phyloP scores from a whole-genome alignment of 1,139 yeast species.

The Wickerhamiella infanticola region DNA sequence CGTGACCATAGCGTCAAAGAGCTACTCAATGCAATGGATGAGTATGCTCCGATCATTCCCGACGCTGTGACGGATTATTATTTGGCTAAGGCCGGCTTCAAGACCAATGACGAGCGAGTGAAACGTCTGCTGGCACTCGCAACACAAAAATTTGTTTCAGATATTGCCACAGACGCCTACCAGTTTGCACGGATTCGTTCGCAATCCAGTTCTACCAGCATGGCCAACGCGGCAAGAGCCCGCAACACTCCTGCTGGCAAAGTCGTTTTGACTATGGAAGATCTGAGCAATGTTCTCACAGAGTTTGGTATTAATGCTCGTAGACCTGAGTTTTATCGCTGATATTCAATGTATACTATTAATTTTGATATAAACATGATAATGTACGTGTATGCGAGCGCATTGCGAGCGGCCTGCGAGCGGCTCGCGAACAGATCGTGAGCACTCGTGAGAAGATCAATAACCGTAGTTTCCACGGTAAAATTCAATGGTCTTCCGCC shows the following conservation, averaged over 20 bases:
- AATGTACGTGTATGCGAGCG: too few relatives aligned
- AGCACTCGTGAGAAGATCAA: too few relatives aligned
- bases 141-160: conserved; percentile 87
- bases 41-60: conserved; percentile 90
- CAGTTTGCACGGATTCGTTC: conserved; percentile 87
- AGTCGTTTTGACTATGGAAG: conserved; percentile 76
- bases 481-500: too few relatives aligned
- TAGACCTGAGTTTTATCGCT: conserved; percentile 87
- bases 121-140: conserved; percentile 83
- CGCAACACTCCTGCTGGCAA: conserved; percentile 27
- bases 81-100: conserved; percentile 76
- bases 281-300: conserved; percentile 67
- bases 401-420: too few relatives aligned
- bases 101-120: conserved; percentile 61
- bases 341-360: conserved; percentile 7
- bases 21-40: conserved; percentile 77
- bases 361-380: too few relatives aligned
- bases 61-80: conserved; percentile 97
- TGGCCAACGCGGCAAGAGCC: conserved; percentile 49
- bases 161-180: conserved; percentile 91
- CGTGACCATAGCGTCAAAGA: conserved; percentile 73
- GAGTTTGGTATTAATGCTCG: conserved; percentile 88
- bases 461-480: too few relatives aligned
- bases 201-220: conserved; percentile 64
- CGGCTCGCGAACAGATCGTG: too few relatives aligned